Evolutionary conservation across 2,329 filamentous ascomycete genomes (phyloP).

Genomic region (Colletotrichum sp.): DNA sequence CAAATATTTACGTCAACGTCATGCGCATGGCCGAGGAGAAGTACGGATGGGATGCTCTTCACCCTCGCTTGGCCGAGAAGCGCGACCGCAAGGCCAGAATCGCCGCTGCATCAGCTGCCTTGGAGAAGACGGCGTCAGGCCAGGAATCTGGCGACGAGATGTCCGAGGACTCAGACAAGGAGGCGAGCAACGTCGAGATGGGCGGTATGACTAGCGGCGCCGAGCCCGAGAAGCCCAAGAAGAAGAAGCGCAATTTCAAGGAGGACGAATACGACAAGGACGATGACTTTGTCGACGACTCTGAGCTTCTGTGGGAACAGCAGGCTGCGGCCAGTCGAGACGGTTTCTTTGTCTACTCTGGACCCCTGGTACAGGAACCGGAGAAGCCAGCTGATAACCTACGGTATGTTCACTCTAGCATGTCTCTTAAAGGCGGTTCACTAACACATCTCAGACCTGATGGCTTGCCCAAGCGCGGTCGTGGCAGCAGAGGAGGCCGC

Average conservation of each 20-base stretch:
- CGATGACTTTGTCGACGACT: slow-evolving; percentile 89
- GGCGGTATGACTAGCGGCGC: slow-evolving; percentile 67
- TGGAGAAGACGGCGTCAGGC: slow-evolving; percentile 76
- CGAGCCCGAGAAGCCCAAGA: slow-evolving; percentile 67
- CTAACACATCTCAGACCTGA: slow-evolving; percentile 61
- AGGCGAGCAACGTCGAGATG: slow-evolving; percentile 90
- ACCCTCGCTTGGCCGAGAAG: slow-evolving; percentile 88
- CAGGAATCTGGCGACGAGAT: slow-evolving; percentile 81
- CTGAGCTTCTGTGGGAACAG: slow-evolving; percentile 93
- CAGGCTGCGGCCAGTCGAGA: slow-evolving; percentile 93
- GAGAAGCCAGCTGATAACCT: slow-evolving; percentile 66
- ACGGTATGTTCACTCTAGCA: slow-evolving; percentile 47
- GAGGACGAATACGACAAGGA: slow-evolving; percentile 85
- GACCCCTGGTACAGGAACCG: slow-evolving; percentile 85
- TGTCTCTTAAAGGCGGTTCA: slow-evolving; percentile 16
- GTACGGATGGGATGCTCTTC: slow-evolving; percentile 92
- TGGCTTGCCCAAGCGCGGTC: slow-evolving; percentile 71
- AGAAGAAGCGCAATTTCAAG: slow-evolving; percentile 82
- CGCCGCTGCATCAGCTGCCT: slow-evolving; percentile 82
- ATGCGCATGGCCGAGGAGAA: slow-evolving; percentile 91
- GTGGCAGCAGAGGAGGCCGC: slow-evolving; percentile 50
- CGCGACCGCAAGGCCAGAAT: slow-evolving; percentile 87
- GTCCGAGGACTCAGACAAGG: slow-evolving; percentile 78
- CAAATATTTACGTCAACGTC: slow-evolving; percentile 94
- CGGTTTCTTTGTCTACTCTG: slow-evolving; percentile 97